A percentile compares a stretch with the other conserved stretches of the same genome.
phyloP scores from a whole-genome alignment of 208 protist genomes.

The Acanthamoeba lenticulata region DNA sequence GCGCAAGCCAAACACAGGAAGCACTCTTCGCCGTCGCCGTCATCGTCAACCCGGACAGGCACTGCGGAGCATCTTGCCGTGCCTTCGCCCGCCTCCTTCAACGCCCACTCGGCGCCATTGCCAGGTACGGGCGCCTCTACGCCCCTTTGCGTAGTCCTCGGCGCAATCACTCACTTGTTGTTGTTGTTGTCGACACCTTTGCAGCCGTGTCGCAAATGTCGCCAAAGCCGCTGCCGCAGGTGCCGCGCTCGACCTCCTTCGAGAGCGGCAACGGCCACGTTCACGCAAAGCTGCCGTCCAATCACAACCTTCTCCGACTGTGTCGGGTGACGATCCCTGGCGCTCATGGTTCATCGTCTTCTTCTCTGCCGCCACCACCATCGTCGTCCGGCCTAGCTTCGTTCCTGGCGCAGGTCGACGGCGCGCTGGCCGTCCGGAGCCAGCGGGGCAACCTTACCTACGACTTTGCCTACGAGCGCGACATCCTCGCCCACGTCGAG shows the following conservation, averaged over 20 bases:
- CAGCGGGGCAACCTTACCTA: background rate
- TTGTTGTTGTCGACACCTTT: background rate
- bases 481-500: conserved; percentile 26
- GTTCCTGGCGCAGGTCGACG: background rate
- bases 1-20: background rate
- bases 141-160: too few relatives aligned
- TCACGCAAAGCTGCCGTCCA: background rate
- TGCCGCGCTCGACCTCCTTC: background rate
- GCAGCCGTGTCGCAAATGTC: background rate
- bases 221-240: background rate
- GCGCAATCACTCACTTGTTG: background rate
- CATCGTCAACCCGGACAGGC: background rate
- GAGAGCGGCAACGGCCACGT: background rate
- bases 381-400: background rate
- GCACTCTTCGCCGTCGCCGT: too few relatives aligned
- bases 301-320: background rate
- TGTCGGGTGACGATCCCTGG: background rate
- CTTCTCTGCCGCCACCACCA: background rate
- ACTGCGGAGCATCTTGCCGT: background rate
- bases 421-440: background rate
- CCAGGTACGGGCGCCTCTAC: background rate
- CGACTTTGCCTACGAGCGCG: conserved; percentile 43
- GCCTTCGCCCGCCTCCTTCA: background rate
- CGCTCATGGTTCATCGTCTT: background rate
- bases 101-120: background rate